Evolutionary conservation across 2,329 filamentous ascomycete genomes (phyloP).

Genomic region (Thielaviopsis populi): DNA sequence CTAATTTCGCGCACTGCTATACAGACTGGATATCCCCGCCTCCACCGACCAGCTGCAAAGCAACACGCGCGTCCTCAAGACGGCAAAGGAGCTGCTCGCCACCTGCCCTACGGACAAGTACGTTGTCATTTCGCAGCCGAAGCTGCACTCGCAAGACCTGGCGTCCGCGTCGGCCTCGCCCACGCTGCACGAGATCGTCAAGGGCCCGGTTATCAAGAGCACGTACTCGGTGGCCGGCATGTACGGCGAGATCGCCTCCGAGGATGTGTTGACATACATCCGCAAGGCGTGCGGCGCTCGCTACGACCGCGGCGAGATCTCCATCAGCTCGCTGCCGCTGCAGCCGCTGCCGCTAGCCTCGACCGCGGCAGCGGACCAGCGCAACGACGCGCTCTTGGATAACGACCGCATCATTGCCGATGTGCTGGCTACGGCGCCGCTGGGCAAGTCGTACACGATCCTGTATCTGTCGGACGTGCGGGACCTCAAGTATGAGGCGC

Average conservation of each 20-base stretch:
- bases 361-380: neutral
- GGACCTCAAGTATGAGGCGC: slow-evolving; percentile 16
- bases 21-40: slow-evolving; percentile 25
- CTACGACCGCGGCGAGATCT: slow-evolving; percentile 11
- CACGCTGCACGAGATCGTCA: slow-evolving; percentile 33
- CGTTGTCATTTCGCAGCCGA: slow-evolving; percentile 62
- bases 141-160: slow-evolving; percentile 57
- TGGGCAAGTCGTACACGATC: slow-evolving; percentile 49
- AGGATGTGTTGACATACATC: slow-evolving; percentile 32
- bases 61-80: slow-evolving; percentile 29
- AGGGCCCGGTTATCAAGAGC: slow-evolving; percentile 25
- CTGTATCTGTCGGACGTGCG: slow-evolving; percentile 52
- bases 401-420: slow-evolving; percentile 36
- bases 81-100: slow-evolving; percentile 39
- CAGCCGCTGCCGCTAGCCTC: slow-evolving; percentile 4
- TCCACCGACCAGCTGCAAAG: slow-evolving; percentile 31
- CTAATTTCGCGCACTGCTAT: slow-evolving; percentile 19
- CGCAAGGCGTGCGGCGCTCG: slow-evolving; percentile 28
- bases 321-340: slow-evolving; percentile 15
- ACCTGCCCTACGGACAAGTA: slow-evolving; percentile 62
- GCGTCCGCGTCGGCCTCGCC: slow-evolving; percentile 27
- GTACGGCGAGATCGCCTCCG: slow-evolving; percentile 32
- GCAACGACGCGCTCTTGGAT: slow-evolving; percentile 5
- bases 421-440: slow-evolving; percentile 28
- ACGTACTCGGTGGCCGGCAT: slow-evolving; percentile 42